phyloP scores from a whole-genome alignment of 257 asterid genomes.

The Penstemon eatonii region DNA sequence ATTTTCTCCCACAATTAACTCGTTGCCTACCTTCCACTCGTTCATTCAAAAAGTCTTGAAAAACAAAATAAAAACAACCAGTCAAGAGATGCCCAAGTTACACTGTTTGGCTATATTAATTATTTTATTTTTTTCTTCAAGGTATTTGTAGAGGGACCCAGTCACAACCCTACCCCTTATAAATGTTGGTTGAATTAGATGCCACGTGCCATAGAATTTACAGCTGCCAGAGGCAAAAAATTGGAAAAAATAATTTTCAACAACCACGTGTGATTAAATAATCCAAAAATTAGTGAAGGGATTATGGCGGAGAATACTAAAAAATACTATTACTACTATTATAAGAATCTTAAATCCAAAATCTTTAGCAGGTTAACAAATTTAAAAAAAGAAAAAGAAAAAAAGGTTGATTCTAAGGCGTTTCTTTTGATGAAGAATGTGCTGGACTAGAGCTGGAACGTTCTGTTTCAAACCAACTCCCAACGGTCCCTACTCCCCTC shows the following conservation, averaged over 20 bases:
- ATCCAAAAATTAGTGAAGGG: conserved; percentile 23
- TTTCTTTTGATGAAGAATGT: conserved; percentile 20
- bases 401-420: conserved; percentile 19
- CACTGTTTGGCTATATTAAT: background rate
- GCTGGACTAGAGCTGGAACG: conserved; percentile 44
- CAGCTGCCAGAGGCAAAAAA: conserved; percentile 26
- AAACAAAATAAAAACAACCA: conserved; percentile 7
- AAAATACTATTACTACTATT: background rate
- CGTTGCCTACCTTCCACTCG: conserved; percentile 37
- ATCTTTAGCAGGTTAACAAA: too few relatives aligned
- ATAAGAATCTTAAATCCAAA: too few relatives aligned
- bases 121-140: background rate
- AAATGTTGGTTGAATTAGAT: conserved; percentile 18
- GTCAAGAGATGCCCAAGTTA: conserved; percentile 12
- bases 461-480: conserved; percentile 37
- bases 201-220: conserved; percentile 48
- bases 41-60: conserved; percentile 23
- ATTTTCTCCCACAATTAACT: conserved; percentile 50
- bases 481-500: conserved; percentile 18
- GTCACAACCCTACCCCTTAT: too few relatives aligned
- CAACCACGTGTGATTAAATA: conserved; percentile 9
- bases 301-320: conserved; percentile 30
- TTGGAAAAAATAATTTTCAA: conserved; percentile 7
- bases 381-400: background rate
- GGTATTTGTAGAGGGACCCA: conserved; percentile 2